These are phyloP conservation scores for Rhynchospora breviuscula DNA, from an alignment of 176 grass and related monocot species.

Conservation along the genomic window DNA sequence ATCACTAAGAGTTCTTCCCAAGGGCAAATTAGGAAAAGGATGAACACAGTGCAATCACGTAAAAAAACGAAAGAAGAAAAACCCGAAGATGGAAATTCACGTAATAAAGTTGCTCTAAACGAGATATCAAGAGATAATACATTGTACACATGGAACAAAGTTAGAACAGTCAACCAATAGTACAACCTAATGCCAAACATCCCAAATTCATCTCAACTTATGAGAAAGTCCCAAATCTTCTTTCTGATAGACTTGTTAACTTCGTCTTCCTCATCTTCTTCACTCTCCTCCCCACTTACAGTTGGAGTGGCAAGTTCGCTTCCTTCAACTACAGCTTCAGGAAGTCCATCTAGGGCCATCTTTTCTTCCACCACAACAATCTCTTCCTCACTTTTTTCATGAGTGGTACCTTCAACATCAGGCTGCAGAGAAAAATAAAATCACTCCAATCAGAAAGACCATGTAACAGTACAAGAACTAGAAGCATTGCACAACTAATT, in stretches of 20 bases:
- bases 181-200: not conserved
- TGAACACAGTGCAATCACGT: not conserved
- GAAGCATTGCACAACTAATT: not conserved
- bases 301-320: conserved; percentile 13
- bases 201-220: not conserved
- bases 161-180: not conserved
- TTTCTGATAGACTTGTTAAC: not conserved
- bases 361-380: conserved; percentile 16
- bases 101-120: not conserved
- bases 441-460: not conserved
- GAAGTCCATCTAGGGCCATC: conserved; percentile 1
- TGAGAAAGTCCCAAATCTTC: conserved; percentile 25
- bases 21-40: not conserved
- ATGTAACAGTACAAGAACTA: not conserved
- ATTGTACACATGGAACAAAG: not conserved
- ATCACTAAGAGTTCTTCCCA: too few species aligned
- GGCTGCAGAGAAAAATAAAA: not conserved
- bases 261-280: conserved; percentile 3
- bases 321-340: conserved; percentile 9
- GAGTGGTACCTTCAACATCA: not conserved
- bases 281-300: not conserved
- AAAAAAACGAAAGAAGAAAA: not conserved
- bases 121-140: not conserved
- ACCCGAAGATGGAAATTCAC: not conserved
- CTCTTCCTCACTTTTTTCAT: not conserved